Conservation (phyloP, 805 yeast genomes). For the Candida nitratophila region DNA sequence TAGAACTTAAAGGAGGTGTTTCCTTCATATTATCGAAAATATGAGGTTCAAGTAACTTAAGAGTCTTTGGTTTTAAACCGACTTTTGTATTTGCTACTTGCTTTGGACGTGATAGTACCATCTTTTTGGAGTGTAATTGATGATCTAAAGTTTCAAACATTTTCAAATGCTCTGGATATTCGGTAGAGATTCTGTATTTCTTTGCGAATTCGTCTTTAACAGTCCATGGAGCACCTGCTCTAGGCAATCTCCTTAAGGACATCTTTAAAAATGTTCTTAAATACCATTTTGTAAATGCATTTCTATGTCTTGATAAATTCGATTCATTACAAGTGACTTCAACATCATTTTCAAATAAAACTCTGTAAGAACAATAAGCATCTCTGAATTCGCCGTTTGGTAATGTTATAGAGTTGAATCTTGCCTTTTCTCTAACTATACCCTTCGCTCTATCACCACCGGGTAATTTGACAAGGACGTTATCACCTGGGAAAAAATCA, state of each 20-base stretch:
- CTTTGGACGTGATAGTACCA: slow-evolving; percentile 8
- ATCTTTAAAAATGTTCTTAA: slow-evolving; percentile 84
- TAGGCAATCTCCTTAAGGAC: slow-evolving; percentile 67
- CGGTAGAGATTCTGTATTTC: slow-evolving; percentile 57
- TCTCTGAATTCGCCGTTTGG: slow-evolving; percentile 26
- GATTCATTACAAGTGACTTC: slow-evolving; percentile 65
- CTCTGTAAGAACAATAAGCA: slow-evolving; percentile 63
- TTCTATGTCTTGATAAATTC: slow-evolving; percentile 75
- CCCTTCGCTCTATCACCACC: slow-evolving; percentile 45
- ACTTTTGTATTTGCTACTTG: slow-evolving; percentile 14
- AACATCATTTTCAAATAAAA: slow-evolving; percentile 45
- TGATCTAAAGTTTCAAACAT: slow-evolving; percentile 16
- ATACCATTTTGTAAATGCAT: slow-evolving; percentile 81
- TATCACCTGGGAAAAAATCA: slow-evolving; percentile 90
- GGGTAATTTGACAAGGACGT: slow-evolving; percentile 51
- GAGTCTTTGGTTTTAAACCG: background rate
- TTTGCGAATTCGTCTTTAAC: slow-evolving; percentile 72
- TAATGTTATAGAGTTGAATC: slow-evolving; percentile 47
- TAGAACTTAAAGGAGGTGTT: slow-evolving; percentile 26
- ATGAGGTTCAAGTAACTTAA: slow-evolving; percentile 7
- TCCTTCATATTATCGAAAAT: slow-evolving; percentile 28
- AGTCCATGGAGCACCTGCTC: slow-evolving; percentile 94
- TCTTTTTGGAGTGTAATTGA: background rate
- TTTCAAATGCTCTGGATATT: slow-evolving; percentile 48
- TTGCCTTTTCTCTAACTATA: slow-evolving; percentile 77